These are phyloP conservation scores for Echium plantagineum DNA, from an alignment of 257 asterid genomes.

Conservation along the genomic window DNA sequence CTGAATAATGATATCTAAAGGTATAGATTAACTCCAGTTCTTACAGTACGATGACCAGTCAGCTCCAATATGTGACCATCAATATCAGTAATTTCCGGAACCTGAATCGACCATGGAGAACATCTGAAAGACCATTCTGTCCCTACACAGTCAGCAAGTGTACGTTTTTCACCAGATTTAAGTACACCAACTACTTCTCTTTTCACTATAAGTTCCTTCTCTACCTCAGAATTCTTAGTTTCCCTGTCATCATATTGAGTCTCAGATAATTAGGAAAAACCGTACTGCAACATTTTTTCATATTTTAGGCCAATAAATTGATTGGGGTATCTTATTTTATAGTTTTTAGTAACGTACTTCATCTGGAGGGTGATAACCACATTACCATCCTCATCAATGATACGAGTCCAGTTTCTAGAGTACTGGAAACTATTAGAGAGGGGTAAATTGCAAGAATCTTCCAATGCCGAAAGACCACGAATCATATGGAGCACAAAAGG, in stretches of 20 bases:
- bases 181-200: conserved; percentile 47
- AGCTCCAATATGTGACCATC: conserved; percentile 70
- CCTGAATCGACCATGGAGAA: conserved; percentile 62
- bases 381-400: conserved; percentile 58
- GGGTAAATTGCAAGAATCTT: conserved; percentile 57
- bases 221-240: conserved; percentile 35
- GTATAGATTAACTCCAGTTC: conserved; percentile 13
- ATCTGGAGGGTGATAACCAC: conserved; percentile 58
- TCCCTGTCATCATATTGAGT: conserved; percentile 32
- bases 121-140: conserved; percentile 55
- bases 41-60: conserved; percentile 59
- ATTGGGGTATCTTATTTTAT: background rate
- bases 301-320: conserved; percentile 1
- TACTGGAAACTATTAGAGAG: conserved; percentile 38
- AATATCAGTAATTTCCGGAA: conserved; percentile 30
- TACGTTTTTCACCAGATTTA: conserved; percentile 43
- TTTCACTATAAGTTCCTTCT: conserved; percentile 22
- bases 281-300: background rate
- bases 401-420: conserved; percentile 39
- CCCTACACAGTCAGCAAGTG: conserved; percentile 50
- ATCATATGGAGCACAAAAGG: conserved; percentile 48
- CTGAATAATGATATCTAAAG: background rate
- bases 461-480: conserved; percentile 41
- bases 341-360: conserved; percentile 31
- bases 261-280: background rate